Evolutionary conservation across 495 filamentous ascomycete genomes (phyloP).

Genomic region (Lepraria neglecta): DNA sequence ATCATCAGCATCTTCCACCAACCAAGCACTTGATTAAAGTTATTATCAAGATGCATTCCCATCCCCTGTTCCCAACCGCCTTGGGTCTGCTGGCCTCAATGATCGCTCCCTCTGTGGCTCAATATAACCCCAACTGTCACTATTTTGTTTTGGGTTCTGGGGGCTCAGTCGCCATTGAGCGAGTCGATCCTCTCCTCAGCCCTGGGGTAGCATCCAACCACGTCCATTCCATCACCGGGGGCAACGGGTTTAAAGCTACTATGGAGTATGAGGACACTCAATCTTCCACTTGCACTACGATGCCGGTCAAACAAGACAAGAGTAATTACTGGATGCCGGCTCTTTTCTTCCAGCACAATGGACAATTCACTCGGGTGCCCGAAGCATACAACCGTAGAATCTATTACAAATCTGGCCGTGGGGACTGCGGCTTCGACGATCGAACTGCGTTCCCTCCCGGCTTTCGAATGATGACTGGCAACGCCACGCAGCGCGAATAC

Average conservation of each 20-base stretch:
- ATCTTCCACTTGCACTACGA: conserved; percentile 59
- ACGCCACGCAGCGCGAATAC: conserved; percentile 29
- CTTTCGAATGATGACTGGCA: conserved; percentile 69
- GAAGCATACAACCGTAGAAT: conserved; percentile 61
- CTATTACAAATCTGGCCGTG: conserved; percentile 59
- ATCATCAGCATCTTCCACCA: background rate
- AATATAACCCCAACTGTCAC: conserved; percentile 10
- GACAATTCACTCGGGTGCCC: conserved; percentile 58
- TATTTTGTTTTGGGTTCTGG: conserved; percentile 34
- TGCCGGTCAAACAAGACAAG: conserved; percentile 57
- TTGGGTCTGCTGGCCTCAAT: conserved; percentile 29
- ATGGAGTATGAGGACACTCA: conserved; percentile 54
- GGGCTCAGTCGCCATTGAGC: conserved; percentile 46
- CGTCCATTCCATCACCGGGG: conserved; percentile 69
- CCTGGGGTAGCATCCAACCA: conserved; percentile 56
- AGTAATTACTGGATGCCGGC: conserved; percentile 74
- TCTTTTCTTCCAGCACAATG: conserved; percentile 62
- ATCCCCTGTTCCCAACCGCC: conserved; percentile 8
- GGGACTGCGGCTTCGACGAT: conserved; percentile 24
- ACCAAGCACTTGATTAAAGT: conserved; percentile 3
- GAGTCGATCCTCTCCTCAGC: conserved; percentile 65
- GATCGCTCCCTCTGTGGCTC: conserved; percentile 27
- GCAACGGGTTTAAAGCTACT: conserved; percentile 61
- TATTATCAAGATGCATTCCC: conserved; percentile 20
- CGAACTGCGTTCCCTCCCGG: conserved; percentile 61